phyloP scores from a whole-genome alignment of 2,329 filamentous ascomycete species.

The Monosporascus sp. region DNA sequence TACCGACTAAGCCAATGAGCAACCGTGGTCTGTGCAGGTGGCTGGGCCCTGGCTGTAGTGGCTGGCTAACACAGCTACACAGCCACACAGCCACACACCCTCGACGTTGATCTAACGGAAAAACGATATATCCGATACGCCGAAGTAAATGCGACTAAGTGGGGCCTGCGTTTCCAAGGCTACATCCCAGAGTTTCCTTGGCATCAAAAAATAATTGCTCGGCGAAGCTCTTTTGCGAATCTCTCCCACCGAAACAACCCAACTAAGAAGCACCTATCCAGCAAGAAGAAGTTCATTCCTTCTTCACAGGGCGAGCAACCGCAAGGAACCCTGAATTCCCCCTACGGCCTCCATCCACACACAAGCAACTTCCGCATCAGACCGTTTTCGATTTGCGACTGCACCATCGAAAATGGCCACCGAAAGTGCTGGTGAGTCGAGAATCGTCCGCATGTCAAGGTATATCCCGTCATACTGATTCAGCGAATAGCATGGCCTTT shows the following conservation, averaged over 20 bases:
- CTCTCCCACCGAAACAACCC: conserved; percentile 2
- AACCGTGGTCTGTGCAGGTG: too few relatives aligned
- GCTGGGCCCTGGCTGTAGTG: too few relatives aligned
- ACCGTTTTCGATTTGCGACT: background rate
- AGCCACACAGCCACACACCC: too few relatives aligned
- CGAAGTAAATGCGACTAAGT: too few relatives aligned
- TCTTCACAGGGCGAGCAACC: conserved; percentile 50
- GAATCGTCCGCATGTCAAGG: background rate
- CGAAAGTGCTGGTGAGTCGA: conserved; percentile 16
- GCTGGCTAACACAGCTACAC: too few relatives aligned
- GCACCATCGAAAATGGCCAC: conserved; percentile 1
- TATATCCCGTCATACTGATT: conserved; percentile 12
- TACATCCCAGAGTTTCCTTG: too few relatives aligned
- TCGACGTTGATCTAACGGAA: too few relatives aligned
- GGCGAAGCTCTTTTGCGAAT: background rate
- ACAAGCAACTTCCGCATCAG: conserved; percentile 1
- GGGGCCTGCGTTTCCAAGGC: too few relatives aligned
- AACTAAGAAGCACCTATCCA: conserved; percentile 2
- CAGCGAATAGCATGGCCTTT: conserved; percentile 57
- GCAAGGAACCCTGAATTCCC: conserved; percentile 53
- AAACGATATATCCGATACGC: too few relatives aligned
- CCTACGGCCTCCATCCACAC: background rate
- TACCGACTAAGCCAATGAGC: too few relatives aligned
- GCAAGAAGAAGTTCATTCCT: conserved; percentile 7
- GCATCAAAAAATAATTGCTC: background rate